These are phyloP conservation scores for Blastobotrys americana DNA, from an alignment of 805 yeast genomes.

Conservation along the genomic window DNA sequence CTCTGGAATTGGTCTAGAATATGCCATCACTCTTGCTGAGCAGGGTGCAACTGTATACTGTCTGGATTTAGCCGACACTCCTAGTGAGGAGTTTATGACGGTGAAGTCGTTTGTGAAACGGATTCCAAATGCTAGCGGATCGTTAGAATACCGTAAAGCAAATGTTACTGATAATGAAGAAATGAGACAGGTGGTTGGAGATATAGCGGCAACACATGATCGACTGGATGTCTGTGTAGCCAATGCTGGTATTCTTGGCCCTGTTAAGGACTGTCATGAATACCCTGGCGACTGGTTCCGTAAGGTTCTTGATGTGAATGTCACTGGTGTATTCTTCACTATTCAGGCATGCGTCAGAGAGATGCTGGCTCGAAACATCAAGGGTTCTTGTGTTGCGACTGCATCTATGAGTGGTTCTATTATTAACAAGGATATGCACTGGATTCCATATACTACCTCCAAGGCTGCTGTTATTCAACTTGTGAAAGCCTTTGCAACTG, in stretches of 20 bases:
- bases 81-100: conserved; percentile 23
- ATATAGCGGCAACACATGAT: conserved; percentile 47
- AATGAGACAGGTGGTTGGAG: conserved; percentile 35
- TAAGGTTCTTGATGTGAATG: conserved; percentile 58
- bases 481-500: conserved; percentile 42
- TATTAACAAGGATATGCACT: conserved; percentile 47
- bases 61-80: conserved; percentile 24
- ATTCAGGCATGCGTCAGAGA: conserved; percentile 59
- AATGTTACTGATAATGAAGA: conserved; percentile 47
- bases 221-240: conserved; percentile 57
- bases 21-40: conserved; percentile 38
- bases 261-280: conserved; percentile 42
- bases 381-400: conserved; percentile 65
- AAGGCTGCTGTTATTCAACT: conserved; percentile 34
- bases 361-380: conserved; percentile 50
- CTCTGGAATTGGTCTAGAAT: conserved; percentile 39
- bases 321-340: conserved; percentile 64
- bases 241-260: conserved; percentile 59
- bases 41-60: conserved; percentile 39
- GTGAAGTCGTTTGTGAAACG: conserved; percentile 20
- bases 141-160: conserved; percentile 31
- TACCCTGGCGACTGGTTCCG: conserved; percentile 54
- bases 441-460: conserved; percentile 33
- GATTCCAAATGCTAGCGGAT: conserved; percentile 29
- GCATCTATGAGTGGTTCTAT: conserved; percentile 75